These are phyloP conservation scores for Neurospora tetraspora DNA, from an alignment of 495 filamentous ascomycete genomes.

Conservation along the genomic window DNA sequence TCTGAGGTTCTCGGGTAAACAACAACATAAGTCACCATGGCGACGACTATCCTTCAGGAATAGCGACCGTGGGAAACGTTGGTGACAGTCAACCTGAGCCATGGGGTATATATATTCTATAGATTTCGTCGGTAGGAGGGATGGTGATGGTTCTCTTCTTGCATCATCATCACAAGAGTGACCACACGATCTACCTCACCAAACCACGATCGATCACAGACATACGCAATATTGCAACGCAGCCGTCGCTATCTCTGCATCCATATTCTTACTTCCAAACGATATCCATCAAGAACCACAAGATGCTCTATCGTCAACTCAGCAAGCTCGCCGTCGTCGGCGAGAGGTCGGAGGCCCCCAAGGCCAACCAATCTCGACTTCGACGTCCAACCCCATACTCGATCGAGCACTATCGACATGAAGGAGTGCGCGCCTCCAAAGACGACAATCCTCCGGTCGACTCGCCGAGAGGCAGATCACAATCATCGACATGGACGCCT, in stretches of 20 bases:
- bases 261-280: no score
- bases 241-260: no score
- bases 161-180: neutral
- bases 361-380: neutral
- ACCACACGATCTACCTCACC: neutral
- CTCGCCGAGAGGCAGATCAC: neutral
- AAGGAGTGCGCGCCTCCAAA: fast-evolving
- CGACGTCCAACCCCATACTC: neutral
- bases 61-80: neutral
- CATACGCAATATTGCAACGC: neutral
- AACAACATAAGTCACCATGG: neutral
- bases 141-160: neutral
- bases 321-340: neutral
- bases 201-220: neutral
- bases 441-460: neutral
- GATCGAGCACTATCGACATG: neutral
- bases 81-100: neutral
- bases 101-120: neutral
- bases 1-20: neutral
- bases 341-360: neutral
- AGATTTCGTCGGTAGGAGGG: neutral
- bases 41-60: neutral
- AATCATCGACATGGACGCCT: neutral
- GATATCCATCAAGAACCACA: neutral
- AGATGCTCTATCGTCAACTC: neutral